These are phyloP conservation scores for Camelina sativa DNA, from an alignment of 345 rosid species.

Conservation along the genomic window DNA sequence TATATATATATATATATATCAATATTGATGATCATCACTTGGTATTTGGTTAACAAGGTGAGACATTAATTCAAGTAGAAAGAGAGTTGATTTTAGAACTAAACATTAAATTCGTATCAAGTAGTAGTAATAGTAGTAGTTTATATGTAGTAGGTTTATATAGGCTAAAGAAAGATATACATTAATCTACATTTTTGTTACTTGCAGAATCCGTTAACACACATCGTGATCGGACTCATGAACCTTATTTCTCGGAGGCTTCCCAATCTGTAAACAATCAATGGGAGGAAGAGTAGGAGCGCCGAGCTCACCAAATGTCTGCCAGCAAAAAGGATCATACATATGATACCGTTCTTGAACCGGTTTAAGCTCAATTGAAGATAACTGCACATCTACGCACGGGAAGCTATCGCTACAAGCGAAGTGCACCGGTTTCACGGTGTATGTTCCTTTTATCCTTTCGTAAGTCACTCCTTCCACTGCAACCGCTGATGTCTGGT, in stretches of 20 bases:
- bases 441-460: constrained; percentile 82
- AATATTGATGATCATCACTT: background rate
- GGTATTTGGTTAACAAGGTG: constrained; percentile 14
- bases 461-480: constrained; percentile 87
- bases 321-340: constrained; percentile 91
- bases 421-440: constrained; percentile 82
- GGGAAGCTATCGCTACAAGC: constrained; percentile 95
- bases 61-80: constrained; percentile 11
- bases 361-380: constrained; percentile 73
- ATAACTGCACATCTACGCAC: constrained; percentile 74
- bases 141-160: constrained; percentile 9
- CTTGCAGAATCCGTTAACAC: constrained; percentile 52
- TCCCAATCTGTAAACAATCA: constrained; percentile 81
- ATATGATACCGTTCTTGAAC: constrained; percentile 72
- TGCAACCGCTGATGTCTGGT: constrained; percentile 90
- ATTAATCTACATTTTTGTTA: constrained; percentile 26
- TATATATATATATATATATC: too few relatives aligned
- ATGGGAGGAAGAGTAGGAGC: constrained; percentile 93
- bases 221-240: constrained; percentile 58
- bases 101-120: constrained; percentile 35
- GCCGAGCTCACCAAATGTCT: constrained; percentile 78
- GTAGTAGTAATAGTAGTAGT: constrained; percentile 17
- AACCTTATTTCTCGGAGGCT: constrained; percentile 72
- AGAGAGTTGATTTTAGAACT: background rate
- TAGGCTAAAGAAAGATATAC: constrained; percentile 43